phyloP scores from a whole-genome alignment of 257 asterid genomes.

The Nicotiana tomentosiformis region DNA sequence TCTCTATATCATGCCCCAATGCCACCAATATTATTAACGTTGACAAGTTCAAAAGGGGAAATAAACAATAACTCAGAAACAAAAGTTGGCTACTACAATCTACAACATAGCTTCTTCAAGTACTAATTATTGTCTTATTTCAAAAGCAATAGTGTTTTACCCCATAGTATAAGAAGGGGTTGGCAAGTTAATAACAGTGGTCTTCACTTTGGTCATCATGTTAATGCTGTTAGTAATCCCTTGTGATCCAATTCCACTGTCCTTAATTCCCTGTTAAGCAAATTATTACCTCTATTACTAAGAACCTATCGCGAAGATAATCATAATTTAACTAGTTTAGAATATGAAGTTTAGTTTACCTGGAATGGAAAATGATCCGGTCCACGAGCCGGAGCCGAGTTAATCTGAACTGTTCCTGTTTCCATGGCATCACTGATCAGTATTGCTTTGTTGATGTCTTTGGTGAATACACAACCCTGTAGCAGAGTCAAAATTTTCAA shows the following conservation, averaged over 20 bases:
- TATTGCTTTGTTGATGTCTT: conserved; percentile 87
- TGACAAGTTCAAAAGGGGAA: conserved; percentile 3
- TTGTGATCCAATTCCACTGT: conserved; percentile 96
- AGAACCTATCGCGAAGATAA: neutral
- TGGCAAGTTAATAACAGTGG: conserved; percentile 96
- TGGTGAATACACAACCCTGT: conserved; percentile 89
- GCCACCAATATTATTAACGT: neutral
- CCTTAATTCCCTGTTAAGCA: conserved; percentile 74
- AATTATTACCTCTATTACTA: neutral
- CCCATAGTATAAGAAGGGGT: conserved; percentile 90
- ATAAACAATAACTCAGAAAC: neutral
- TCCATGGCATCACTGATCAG: conserved; percentile 96
- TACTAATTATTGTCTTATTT: neutral
- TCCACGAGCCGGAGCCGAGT: conserved; percentile 98
- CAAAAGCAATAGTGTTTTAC: conserved; percentile 16
- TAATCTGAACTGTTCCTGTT: conserved; percentile 85
- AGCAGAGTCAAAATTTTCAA: neutral
- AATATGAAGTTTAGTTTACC: conserved; percentile 30
- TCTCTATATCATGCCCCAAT: neutral
- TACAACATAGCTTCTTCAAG: neutral
- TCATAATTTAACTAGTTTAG: neutral
- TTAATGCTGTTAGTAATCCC: conserved; percentile 94
- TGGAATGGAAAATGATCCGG: conserved; percentile 98
- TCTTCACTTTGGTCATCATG: conserved; percentile 96
- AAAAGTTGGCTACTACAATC: neutral